Conservation (phyloP, 164 flowering plant genomes). For the Paratinospora sagittata region DNA sequence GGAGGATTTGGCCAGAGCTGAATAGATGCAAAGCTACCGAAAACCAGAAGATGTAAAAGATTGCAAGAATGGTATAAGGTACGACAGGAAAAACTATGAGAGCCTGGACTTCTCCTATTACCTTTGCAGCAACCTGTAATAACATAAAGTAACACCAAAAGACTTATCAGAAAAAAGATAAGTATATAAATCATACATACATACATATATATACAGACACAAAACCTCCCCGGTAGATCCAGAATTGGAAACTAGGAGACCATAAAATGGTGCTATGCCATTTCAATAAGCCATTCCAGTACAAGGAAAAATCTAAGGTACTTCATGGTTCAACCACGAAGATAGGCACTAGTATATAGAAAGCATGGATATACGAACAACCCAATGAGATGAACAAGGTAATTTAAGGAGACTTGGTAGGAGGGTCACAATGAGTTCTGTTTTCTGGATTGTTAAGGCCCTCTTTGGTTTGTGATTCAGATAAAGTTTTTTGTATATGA, state of each 20-base stretch:
- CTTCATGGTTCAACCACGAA: neutral
- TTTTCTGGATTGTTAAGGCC: no score
- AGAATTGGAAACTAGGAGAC: neutral
- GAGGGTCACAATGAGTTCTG: no score
- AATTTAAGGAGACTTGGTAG: neutral
- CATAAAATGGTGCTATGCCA: neutral
- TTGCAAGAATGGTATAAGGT: slow-evolving; percentile 65
- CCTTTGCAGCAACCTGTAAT: slow-evolving; percentile 94
- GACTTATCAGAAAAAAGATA: neutral
- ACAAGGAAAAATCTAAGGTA: neutral
- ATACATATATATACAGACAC: no score
- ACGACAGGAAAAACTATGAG: slow-evolving; percentile 84
- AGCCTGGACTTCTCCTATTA: slow-evolving; percentile 92
- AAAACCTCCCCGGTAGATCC: no score
- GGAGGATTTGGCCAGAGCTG: slow-evolving; percentile 75
- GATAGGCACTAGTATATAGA: neutral
- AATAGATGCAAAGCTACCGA: slow-evolving; percentile 80
- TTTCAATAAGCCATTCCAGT: neutral
- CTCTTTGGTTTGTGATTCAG: no score
- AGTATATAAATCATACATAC: no score
- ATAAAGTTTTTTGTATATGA: no score
- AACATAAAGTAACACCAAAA: neutral
- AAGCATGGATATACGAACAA: neutral
- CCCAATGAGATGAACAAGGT: neutral
- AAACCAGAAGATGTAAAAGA: slow-evolving; percentile 90